These are phyloP conservation scores for Starmerella geochares DNA, from an alignment of 805 yeast genomes.

Conservation along the genomic window DNA sequence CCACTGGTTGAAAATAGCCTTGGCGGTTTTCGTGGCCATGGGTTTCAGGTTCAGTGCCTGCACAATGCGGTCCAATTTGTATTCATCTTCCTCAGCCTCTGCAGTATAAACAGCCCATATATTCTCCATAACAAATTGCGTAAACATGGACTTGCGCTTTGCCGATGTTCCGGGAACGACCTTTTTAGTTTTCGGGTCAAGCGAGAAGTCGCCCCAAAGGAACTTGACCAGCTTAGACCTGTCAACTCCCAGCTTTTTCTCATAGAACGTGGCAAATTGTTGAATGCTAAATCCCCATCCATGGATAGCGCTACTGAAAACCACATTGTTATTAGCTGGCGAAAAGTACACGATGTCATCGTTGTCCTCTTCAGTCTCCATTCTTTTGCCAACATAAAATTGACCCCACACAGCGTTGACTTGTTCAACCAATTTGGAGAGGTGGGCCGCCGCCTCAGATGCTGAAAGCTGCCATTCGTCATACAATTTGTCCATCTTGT, in stretches of 20 bases:
- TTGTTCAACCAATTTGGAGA: slow-evolving; percentile 73
- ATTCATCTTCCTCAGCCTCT: slow-evolving; percentile 53
- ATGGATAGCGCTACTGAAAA: slow-evolving; percentile 81
- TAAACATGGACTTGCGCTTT: slow-evolving; percentile 75
- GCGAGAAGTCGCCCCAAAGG: slow-evolving; percentile 90
- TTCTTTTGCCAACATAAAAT: slow-evolving; percentile 70
- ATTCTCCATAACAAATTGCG: slow-evolving; percentile 72
- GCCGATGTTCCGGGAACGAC: slow-evolving; percentile 41
- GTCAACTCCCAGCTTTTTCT: slow-evolving; percentile 72
- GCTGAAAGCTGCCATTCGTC: slow-evolving; percentile 75
- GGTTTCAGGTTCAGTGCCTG: slow-evolving; percentile 56
- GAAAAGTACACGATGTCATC: slow-evolving; percentile 86
- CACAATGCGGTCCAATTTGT: slow-evolving; percentile 64
- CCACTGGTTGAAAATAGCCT: slow-evolving; percentile 80
- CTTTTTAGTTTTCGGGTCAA: slow-evolving; percentile 83
- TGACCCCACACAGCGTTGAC: slow-evolving; percentile 92
- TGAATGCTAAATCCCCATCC: slow-evolving; percentile 96
- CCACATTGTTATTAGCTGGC: slow-evolving; percentile 75
- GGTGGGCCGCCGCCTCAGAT: slow-evolving; percentile 71
- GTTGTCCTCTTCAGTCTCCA: slow-evolving; percentile 51
- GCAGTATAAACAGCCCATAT: slow-evolving; percentile 86
- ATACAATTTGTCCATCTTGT: slow-evolving; percentile 81
- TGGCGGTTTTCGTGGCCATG: slow-evolving; percentile 41
- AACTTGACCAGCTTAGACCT: slow-evolving; percentile 68
- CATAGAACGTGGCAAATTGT: slow-evolving; percentile 80